Evolutionary conservation across 2,329 filamentous ascomycete genomes (phyloP).

Genomic region (Aureobasidium vineae): DNA sequence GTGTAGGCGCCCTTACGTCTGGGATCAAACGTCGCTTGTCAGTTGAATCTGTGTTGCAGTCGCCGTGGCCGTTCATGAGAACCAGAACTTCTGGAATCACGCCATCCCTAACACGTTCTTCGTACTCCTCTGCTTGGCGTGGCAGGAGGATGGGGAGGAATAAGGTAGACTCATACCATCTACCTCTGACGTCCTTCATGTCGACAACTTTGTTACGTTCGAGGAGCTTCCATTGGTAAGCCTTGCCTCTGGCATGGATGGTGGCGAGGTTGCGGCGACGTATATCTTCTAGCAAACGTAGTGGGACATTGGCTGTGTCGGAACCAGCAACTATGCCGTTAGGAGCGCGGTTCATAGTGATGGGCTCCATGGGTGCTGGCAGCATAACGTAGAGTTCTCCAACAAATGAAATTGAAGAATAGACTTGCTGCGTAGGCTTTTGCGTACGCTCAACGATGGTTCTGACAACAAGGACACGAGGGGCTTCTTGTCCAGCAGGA

Average conservation of each 20-base stretch:
- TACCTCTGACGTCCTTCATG: constrained; percentile 55
- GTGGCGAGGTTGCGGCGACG: constrained; percentile 49
- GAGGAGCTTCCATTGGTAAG: constrained; percentile 48
- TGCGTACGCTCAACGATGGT: constrained; percentile 45
- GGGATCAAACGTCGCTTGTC: background rate
- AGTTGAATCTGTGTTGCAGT: constrained; percentile 33
- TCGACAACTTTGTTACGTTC: constrained; percentile 38
- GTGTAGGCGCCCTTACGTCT: constrained; percentile 30
- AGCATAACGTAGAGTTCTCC: constrained; percentile 56
- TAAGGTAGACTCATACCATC: constrained; percentile 59
- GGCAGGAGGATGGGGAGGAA: constrained; percentile 47
- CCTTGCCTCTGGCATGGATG: constrained; percentile 39
- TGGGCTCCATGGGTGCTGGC: constrained; percentile 42
- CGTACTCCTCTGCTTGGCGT: constrained; percentile 31
- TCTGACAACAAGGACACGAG: constrained; percentile 51
- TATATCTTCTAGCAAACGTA: constrained; percentile 54
- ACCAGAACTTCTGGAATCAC: constrained; percentile 38
- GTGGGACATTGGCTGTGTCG: constrained; percentile 48
- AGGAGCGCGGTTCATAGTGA: constrained; percentile 33
- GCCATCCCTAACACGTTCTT: constrained; percentile 33
- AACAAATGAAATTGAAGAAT: constrained; percentile 36
- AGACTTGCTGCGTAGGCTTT: constrained; percentile 30
- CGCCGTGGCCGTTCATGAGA: constrained; percentile 40
- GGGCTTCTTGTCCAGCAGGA: constrained; percentile 38
- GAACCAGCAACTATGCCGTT: constrained; percentile 30